A percentile compares a stretch with the other conserved stretches of the same genome.
These are phyloP conservation scores for Curvularia lunata DNA, from an alignment of 2,329 filamentous ascomycete species.

Conservation along the genomic window DNA sequence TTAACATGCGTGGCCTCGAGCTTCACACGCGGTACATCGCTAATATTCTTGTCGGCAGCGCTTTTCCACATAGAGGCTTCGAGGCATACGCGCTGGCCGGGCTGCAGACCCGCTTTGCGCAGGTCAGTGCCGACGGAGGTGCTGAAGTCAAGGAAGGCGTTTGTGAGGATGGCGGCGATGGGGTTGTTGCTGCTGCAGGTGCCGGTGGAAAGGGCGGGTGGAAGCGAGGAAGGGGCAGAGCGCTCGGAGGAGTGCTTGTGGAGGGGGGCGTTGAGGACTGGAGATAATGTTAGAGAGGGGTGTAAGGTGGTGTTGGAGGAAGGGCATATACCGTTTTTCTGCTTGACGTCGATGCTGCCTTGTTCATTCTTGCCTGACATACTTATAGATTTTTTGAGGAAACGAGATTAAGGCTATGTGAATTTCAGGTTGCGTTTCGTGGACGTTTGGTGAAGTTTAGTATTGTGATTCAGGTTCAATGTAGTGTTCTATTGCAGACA, in stretches of 20 bases:
- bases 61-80: conserved; percentile 64
- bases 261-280: conserved; percentile 36
- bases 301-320: background rate
- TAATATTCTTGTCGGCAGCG: conserved; percentile 25
- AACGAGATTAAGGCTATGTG: background rate
- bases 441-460: background rate
- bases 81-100: conserved; percentile 65
- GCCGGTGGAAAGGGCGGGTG: conserved; percentile 21
- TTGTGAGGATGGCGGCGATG: conserved; percentile 62
- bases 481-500: background rate
- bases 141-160: conserved; percentile 65
- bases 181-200: conserved; percentile 37
- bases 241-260: conserved; percentile 28
- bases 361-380: conserved; percentile 34
- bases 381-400: conserved; percentile 14
- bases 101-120: conserved; percentile 59
- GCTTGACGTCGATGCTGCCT: conserved; percentile 34
- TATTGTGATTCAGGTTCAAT: background rate
- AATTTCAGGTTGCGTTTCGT: background rate
- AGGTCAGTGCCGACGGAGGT: conserved; percentile 61
- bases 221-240: conserved; percentile 12
- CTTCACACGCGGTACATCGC: conserved; percentile 52
- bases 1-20: conserved; percentile 60
- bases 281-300: background rate
- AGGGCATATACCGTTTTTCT: conserved; percentile 32